Percentiles rank a stretch among this genome's conserved stretches.
These are phyloP conservation scores for Penicillium simplicissimum DNA, from an alignment of 495 filamentous ascomycete species.

Conservation along the genomic window DNA sequence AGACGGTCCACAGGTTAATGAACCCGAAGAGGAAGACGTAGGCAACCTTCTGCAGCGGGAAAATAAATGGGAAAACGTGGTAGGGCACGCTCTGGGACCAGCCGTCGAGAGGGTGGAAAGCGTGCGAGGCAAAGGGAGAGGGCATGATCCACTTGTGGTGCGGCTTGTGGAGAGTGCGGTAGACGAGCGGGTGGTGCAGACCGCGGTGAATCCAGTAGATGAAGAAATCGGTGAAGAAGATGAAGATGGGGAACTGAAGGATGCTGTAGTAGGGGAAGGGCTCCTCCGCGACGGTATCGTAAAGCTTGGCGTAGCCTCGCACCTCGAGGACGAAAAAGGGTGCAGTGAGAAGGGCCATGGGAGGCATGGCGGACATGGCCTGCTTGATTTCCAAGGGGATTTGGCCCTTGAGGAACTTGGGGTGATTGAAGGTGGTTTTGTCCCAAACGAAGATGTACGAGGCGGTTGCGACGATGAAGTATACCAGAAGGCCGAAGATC, in stretches of 20 bases:
- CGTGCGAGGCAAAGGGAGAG: slow-evolving; percentile 86
- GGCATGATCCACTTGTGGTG: slow-evolving; percentile 99
- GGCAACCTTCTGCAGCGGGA: slow-evolving; percentile 88
- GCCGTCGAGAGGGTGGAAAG: slow-evolving; percentile 94
- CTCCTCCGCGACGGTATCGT: slow-evolving; percentile 71
- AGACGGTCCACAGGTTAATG: slow-evolving; percentile 96
- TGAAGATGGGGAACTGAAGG: slow-evolving; percentile 88
- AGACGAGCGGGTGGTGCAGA: slow-evolving; percentile 79
- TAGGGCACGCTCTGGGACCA: slow-evolving; percentile 91
- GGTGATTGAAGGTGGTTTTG: slow-evolving; percentile 83
- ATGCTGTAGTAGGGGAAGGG: slow-evolving; percentile 76
- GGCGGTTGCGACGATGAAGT: slow-evolving; percentile 79
- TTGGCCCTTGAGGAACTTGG: slow-evolving; percentile 95
- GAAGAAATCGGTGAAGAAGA: slow-evolving; percentile 87
- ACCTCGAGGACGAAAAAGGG: slow-evolving; percentile 85
- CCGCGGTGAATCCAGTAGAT: slow-evolving; percentile 97
- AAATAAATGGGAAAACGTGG: slow-evolving; percentile 90
- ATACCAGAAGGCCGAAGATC: slow-evolving; percentile 79
- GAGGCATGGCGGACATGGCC: slow-evolving; percentile 69
- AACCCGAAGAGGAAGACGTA: slow-evolving; percentile 86
- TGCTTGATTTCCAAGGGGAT: slow-evolving; percentile 83
- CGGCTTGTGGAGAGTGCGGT: slow-evolving; percentile 90
- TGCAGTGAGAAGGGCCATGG: slow-evolving; percentile 80
- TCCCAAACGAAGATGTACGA: slow-evolving; percentile 95
- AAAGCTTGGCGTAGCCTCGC: slow-evolving; percentile 83